Evolutionary conservation across 2,329 filamentous ascomycete species (phyloP).

Genomic region (Paradendryphiella salina): DNA sequence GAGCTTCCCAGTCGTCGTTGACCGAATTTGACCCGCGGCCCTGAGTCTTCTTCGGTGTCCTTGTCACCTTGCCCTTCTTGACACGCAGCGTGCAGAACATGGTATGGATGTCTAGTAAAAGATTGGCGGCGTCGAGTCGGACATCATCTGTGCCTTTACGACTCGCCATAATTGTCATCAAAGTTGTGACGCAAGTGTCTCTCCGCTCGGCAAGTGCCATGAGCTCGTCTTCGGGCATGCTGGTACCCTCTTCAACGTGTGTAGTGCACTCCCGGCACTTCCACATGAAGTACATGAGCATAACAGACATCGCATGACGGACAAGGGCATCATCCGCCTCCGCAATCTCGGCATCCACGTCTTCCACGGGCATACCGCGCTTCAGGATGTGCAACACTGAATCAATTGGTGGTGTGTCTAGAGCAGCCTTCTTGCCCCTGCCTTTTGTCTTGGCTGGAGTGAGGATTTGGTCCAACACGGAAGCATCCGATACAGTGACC

Average conservation of each 20-base stretch:
- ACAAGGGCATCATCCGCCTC: slow-evolving; percentile 79
- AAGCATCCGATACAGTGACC: slow-evolving; percentile 74
- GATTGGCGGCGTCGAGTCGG: slow-evolving; percentile 73
- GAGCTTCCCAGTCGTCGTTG: slow-evolving; percentile 57
- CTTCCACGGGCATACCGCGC: slow-evolving; percentile 68
- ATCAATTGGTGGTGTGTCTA: slow-evolving; percentile 59
- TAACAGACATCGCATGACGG: slow-evolving; percentile 72
- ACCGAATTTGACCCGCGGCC: slow-evolving; percentile 27
- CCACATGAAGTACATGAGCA: slow-evolving; percentile 96
- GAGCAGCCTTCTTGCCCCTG: slow-evolving; percentile 32
- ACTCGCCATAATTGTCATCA: slow-evolving; percentile 55
- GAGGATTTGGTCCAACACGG: slow-evolving; percentile 66
- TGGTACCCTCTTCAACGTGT: slow-evolving; percentile 42
- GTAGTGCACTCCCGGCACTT: slow-evolving; percentile 64
- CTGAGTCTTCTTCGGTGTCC: slow-evolving; percentile 40
- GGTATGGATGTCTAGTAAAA: slow-evolving; percentile 79
- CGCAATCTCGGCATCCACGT: slow-evolving; percentile 70
- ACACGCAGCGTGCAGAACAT: slow-evolving; percentile 74
- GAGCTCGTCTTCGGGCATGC: slow-evolving; percentile 62
- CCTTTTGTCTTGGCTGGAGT: slow-evolving; percentile 49
- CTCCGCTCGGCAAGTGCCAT: slow-evolving; percentile 59
- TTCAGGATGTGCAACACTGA: slow-evolving; percentile 73
- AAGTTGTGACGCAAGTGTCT: slow-evolving; percentile 55
- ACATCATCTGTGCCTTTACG: slow-evolving; percentile 74
- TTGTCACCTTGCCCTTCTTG: slow-evolving; percentile 36